Conservation (phyloP, 2,329 filamentous ascomycete species). For the Sporothrix brasiliensis region DNA sequence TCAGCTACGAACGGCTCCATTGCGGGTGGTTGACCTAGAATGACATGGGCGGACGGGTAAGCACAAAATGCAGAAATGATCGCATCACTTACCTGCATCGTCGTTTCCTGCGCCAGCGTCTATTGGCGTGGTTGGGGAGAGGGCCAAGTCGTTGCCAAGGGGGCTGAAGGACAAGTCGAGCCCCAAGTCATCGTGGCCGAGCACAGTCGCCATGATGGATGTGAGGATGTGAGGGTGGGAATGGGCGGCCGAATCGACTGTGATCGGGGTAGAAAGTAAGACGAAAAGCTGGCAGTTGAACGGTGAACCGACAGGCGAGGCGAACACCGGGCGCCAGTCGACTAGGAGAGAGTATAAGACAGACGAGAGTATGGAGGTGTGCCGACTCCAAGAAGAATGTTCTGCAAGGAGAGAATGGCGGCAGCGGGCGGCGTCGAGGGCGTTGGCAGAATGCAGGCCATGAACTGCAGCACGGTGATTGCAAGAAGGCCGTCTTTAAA, state of each 20-base stretch:
- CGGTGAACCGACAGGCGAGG: background rate
- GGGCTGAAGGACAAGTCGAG: constrained; percentile 33
- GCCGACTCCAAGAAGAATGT: background rate
- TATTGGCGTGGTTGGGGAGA: constrained; percentile 28
- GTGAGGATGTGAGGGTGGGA: background rate
- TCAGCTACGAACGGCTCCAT: constrained; percentile 8
- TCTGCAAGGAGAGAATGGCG: background rate
- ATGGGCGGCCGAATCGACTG: background rate
- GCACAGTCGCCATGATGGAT: constrained; percentile 15
- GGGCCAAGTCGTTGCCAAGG: constrained; percentile 37
- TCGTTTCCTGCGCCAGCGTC: constrained; percentile 37
- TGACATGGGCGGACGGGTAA: background rate
- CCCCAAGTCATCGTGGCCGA: constrained; percentile 37
- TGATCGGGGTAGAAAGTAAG: too few relatives aligned
- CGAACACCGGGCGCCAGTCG: background rate
- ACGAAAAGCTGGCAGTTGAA: background rate
- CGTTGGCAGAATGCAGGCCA: constrained; percentile 11
- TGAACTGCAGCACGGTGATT: background rate
- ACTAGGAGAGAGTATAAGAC: too few relatives aligned
- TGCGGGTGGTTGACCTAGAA: background rate
- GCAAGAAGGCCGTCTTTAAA: background rate
- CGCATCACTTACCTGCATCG: constrained; percentile 40
- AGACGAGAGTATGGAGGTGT: background rate
- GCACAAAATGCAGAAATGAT: background rate
- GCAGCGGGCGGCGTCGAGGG: background rate